Percentiles rank a stretch among this genome's conserved stretches.
phyloP scores from a whole-genome alignment of 2,329 filamentous ascomycete genomes.

The Neofusicoccum cordaticola region DNA sequence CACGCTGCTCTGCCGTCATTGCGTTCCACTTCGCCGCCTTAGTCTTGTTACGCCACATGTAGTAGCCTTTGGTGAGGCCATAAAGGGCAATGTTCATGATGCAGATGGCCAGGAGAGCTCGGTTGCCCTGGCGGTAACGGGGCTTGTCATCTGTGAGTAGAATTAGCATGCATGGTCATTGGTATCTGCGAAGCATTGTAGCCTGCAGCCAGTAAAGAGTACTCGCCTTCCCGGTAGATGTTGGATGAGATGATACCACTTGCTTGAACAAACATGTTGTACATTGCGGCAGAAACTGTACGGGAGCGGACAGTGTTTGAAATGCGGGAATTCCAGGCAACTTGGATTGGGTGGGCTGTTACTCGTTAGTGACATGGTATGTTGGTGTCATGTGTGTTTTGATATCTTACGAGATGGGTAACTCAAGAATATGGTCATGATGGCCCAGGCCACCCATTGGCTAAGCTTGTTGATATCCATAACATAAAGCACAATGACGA shows the following conservation, averaged over 20 bases:
- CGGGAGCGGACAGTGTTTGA: conserved; percentile 21
- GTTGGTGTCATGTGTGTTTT: neutral
- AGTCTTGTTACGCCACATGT: conserved; percentile 29
- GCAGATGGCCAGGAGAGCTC: conserved; percentile 28
- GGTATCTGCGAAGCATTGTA: neutral
- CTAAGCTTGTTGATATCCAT: conserved; percentile 37
- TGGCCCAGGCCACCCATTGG: conserved; percentile 43
- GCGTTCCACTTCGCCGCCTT: conserved; percentile 35
- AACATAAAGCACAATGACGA: conserved; percentile 22
- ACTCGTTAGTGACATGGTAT: conserved; percentile 25
- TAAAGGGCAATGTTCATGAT: conserved; percentile 32
- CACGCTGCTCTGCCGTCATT: conserved; percentile 35
- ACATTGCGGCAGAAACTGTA: conserved; percentile 23
- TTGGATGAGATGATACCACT: conserved; percentile 26
- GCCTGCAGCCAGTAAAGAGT: too few species aligned
- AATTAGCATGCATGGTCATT: neutral
- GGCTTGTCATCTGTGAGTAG: conserved; percentile 22
- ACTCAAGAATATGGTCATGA: conserved; percentile 43
- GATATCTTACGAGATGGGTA: conserved; percentile 32
- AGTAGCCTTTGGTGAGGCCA: conserved; percentile 32
- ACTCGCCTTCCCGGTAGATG: conserved; percentile 23
- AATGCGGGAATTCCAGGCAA: conserved; percentile 43
- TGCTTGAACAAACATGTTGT: conserved; percentile 32
- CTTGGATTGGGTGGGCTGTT: conserved; percentile 43
- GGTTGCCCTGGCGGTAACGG: conserved; percentile 24